phyloP scores from a whole-genome alignment of 1,139 yeast genomes.

The Pichia cactophila region DNA sequence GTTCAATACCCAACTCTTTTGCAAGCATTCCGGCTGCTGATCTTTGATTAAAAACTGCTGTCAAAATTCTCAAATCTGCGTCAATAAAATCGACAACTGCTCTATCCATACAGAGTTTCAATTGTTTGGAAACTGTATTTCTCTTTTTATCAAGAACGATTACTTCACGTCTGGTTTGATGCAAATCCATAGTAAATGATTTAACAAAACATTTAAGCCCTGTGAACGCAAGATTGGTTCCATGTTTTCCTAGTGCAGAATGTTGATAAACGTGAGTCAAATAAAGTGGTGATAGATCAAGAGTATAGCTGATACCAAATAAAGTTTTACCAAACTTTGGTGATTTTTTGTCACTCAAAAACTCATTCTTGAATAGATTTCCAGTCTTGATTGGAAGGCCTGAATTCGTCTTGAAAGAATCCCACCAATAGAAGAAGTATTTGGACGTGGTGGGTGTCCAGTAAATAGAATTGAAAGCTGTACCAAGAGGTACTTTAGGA shows the following conservation, averaged over 20 bases:
- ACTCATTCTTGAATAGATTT: constrained; percentile 40
- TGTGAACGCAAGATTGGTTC: constrained; percentile 50
- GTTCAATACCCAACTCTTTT: constrained; percentile 32
- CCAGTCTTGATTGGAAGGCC: constrained; percentile 78
- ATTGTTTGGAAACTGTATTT: constrained; percentile 46
- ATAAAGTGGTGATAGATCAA: constrained; percentile 65
- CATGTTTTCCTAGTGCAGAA: constrained; percentile 38
- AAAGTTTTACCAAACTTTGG: constrained; percentile 71
- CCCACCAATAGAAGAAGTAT: constrained; percentile 83
- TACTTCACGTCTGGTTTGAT: constrained; percentile 70
- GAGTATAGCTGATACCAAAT: constrained; percentile 72
- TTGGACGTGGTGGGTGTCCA: constrained; percentile 61
- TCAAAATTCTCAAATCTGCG: constrained; percentile 66
- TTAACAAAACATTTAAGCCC: constrained; percentile 74
- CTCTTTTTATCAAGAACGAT: constrained; percentile 45
- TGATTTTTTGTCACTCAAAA: constrained; percentile 30
- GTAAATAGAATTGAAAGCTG: constrained; percentile 62
- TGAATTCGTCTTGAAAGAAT: constrained; percentile 56
- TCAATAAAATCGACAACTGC: constrained; percentile 69
- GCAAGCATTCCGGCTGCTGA: constrained; percentile 44
- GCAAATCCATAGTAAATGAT: constrained; percentile 67
- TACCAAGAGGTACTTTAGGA: constrained; percentile 8
- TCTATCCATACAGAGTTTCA: constrained; percentile 60
- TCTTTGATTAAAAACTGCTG: constrained; percentile 58
- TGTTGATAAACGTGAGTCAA: constrained; percentile 67